Evolutionary conservation across 768 basidiomycete genomes (phyloP).

Genomic region (Chalciporus sphaerocephalus): DNA sequence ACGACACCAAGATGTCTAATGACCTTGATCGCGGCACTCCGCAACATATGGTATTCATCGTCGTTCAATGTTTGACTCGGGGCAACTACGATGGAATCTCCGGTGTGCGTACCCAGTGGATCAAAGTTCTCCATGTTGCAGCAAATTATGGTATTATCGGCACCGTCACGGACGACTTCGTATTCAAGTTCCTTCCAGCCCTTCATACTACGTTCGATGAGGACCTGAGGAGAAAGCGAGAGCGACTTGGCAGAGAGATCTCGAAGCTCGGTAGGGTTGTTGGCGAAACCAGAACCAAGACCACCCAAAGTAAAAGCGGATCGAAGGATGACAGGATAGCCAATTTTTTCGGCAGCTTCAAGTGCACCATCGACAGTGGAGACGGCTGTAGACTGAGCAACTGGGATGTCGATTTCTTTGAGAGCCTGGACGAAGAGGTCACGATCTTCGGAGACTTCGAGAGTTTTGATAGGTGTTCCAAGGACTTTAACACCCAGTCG

Average conservation of each 20-base stretch:
- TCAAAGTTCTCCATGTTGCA: conserved; percentile 99
- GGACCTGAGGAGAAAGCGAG: conserved; percentile 87
- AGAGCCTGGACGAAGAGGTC: conserved; percentile 94
- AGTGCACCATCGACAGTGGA: conserved; percentile 94
- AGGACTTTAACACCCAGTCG: conserved; percentile 89
- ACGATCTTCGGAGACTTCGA: conserved; percentile 96
- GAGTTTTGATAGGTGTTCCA: conserved; percentile 90
- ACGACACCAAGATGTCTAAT: conserved; percentile 88
- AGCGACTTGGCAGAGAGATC: conserved; percentile 91
- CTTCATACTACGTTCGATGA: conserved; percentile 97
- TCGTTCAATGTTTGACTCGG: conserved; percentile 97
- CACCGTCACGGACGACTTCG: conserved; percentile 96
- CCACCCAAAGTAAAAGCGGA: conserved; percentile 97
- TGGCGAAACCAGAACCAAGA: conserved; percentile 96
- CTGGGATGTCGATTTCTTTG: conserved; percentile 97
- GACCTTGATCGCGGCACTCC: conserved; percentile 95
- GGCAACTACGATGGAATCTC: conserved; percentile 98
- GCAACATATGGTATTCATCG: conserved; percentile 98
- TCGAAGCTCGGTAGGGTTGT: conserved; percentile 89
- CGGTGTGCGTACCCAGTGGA: conserved; percentile 97
- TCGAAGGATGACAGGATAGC: conserved; percentile 96
- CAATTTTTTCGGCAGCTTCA: conserved; percentile 83
- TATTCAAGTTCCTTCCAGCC: conserved; percentile 99
- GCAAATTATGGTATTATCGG: conserved; percentile 99
- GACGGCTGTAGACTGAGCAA: conserved; percentile 92